These are phyloP conservation scores for Aspergillus viridinutans DNA, from an alignment of 2,329 filamentous ascomycete species.

Conservation along the genomic window DNA sequence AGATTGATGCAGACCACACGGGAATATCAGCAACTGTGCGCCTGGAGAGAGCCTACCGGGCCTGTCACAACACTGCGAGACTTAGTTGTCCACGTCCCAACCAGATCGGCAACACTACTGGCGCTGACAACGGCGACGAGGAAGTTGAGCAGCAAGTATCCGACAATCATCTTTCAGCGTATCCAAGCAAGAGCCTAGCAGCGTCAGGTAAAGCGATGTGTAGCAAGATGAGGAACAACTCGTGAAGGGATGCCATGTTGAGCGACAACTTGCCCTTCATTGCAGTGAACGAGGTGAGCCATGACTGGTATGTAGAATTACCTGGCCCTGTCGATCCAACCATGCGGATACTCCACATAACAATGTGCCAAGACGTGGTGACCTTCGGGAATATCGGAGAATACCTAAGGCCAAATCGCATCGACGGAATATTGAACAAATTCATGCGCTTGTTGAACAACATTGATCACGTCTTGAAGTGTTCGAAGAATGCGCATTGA, in stretches of 20 bases:
- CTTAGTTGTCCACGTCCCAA: conserved; percentile 71
- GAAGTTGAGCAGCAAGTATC: conserved; percentile 31
- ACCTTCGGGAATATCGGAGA: background rate
- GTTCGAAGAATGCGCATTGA: background rate
- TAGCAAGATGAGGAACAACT: conserved; percentile 1
- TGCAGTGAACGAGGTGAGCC: conserved; percentile 8
- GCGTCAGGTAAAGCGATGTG: conserved; percentile 2
- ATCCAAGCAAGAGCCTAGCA: background rate
- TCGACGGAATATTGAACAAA: background rate
- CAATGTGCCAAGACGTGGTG: conserved; percentile 12
- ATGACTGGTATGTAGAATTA: conserved; percentile 3
- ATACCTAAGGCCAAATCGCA: background rate
- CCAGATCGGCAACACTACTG: conserved; percentile 47
- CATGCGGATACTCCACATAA: conserved; percentile 8
- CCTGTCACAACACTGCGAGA: conserved; percentile 65
- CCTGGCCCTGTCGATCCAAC: conserved; percentile 2
- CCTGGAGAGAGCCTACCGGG: conserved; percentile 48
- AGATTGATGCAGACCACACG: background rate
- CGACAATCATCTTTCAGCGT: conserved; percentile 23
- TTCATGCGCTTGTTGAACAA: background rate
- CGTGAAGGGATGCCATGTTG: conserved; percentile 1
- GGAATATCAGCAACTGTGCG: conserved; percentile 1
- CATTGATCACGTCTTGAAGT: background rate
- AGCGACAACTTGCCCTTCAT: background rate
- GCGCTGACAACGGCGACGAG: conserved; percentile 37